Percentiles rank a stretch among this genome's conserved stretches.
Conservation (phyloP, 176 grass and related monocot species). For the Bothriochloa decipiens region DNA sequence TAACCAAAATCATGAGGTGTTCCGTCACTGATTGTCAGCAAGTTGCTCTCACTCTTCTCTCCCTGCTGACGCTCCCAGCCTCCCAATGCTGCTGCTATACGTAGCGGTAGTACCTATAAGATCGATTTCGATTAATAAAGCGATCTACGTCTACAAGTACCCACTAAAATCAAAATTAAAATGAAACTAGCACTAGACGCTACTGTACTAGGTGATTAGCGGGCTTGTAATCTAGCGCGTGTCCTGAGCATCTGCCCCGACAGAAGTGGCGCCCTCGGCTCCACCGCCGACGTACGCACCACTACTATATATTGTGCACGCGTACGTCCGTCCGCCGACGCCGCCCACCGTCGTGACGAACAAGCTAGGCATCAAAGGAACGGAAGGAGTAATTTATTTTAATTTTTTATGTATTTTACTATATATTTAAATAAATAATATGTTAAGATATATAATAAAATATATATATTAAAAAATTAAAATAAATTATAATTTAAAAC, state of each 20-base stretch:
- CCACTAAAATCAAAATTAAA: neutral
- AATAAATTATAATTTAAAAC: too few species aligned
- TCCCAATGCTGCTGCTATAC: neutral
- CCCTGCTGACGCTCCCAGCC: neutral
- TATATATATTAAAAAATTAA: too few species aligned
- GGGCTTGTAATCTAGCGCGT: slow-evolving; percentile 42
- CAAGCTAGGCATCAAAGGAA: neutral
- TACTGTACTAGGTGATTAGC: slow-evolving; percentile 14
- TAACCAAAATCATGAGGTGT: too few species aligned
- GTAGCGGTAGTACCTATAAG: neutral
- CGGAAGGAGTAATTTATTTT: neutral
- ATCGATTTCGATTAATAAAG: neutral
- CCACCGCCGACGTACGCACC: slow-evolving; percentile 24
- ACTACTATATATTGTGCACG: neutral
- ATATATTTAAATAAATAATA: too few species aligned
- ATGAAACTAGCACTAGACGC: slow-evolving; percentile 3
- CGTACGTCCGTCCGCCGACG: slow-evolving; percentile 18
- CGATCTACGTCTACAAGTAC: slow-evolving; percentile 28
- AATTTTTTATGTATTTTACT: too few species aligned
- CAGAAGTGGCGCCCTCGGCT: slow-evolving; percentile 38
- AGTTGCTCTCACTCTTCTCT: neutral
- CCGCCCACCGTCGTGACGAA: neutral
- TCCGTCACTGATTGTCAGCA: slow-evolving; percentile 10
- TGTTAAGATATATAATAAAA: too few species aligned
- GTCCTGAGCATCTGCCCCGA: slow-evolving; percentile 46